phyloP scores from a whole-genome alignment of 495 filamentous ascomycete species.

The Usnea hakonensis region DNA sequence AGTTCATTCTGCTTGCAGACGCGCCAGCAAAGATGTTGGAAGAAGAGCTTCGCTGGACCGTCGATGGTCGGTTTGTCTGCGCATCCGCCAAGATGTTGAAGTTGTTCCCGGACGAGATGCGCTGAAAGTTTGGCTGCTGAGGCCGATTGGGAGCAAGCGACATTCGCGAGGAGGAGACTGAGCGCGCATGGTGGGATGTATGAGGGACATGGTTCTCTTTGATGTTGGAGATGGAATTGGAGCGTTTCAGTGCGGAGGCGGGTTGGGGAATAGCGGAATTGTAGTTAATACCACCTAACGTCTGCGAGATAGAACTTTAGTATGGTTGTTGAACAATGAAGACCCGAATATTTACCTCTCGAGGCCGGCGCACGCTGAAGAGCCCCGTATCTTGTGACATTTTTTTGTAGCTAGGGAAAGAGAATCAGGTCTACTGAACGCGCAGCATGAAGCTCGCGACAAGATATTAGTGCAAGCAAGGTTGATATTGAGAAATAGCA shows the following conservation, averaged over 20 bases:
- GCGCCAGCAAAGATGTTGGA: slow-evolving; percentile 52
- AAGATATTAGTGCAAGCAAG: background rate
- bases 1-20: slow-evolving; percentile 39
- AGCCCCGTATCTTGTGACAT: slow-evolving; percentile 73
- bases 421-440: background rate
- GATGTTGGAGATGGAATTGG: slow-evolving; percentile 66
- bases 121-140: slow-evolving; percentile 75
- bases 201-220: slow-evolving; percentile 59
- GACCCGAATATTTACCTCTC: slow-evolving; percentile 50
- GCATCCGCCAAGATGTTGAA: slow-evolving; percentile 52
- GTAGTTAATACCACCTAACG: slow-evolving; percentile 66
- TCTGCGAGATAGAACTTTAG: slow-evolving; percentile 41
- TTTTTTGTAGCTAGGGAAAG: slow-evolving; percentile 21
- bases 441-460: background rate
- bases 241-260: slow-evolving; percentile 91
- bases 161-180: slow-evolving; percentile 73
- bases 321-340: slow-evolving; percentile 5
- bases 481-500: background rate
- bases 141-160: slow-evolving; percentile 74
- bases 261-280: slow-evolving; percentile 81
- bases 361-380: slow-evolving; percentile 64
- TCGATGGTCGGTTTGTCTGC: slow-evolving; percentile 49
- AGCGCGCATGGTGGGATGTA: slow-evolving; percentile 63
- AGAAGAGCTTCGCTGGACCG: slow-evolving; percentile 79
- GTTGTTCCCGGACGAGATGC: slow-evolving; percentile 71